Conservation (phyloP, 306 rosid species). For the Ceratonia siliqua region DNA sequence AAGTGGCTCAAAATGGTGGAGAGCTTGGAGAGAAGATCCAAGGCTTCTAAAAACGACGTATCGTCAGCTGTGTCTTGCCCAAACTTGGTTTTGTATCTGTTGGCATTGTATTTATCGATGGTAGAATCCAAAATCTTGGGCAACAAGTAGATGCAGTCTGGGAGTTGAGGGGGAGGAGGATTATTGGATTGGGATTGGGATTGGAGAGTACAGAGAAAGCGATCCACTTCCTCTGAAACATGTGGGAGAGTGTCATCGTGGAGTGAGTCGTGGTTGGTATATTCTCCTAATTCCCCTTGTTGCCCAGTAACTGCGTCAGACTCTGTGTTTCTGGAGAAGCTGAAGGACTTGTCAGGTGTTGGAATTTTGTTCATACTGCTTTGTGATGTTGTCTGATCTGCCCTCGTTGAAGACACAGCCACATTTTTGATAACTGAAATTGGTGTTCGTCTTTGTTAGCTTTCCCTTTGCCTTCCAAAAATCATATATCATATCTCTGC, state of each 20-base stretch:
- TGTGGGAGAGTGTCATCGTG: background rate
- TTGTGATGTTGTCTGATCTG: background rate
- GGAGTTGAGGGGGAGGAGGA: conserved; percentile 26
- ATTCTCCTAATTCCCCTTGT: background rate
- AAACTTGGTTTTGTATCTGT: conserved; percentile 25
- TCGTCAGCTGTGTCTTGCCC: conserved; percentile 49
- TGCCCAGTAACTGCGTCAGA: background rate
- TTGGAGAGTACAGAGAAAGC: conserved; percentile 28
- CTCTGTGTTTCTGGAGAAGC: background rate
- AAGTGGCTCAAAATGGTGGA: conserved; percentile 21
- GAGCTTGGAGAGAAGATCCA: conserved; percentile 44
- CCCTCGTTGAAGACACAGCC: background rate
- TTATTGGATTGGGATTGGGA: background rate
- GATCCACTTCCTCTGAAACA: conserved; percentile 55
- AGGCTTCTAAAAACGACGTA: conserved; percentile 33
- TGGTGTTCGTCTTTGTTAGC: background rate
- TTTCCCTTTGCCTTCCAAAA: background rate
- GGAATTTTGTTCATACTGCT: background rate
- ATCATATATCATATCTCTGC: background rate
- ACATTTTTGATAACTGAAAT: background rate
- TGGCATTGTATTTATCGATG: conserved; percentile 36
- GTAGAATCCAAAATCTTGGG: conserved; percentile 40
- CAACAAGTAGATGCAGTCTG: conserved; percentile 40
- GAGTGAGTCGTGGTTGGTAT: background rate
- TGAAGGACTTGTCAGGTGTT: background rate